Conservation (phyloP, 345 rosid species). For the Populus simonii region DNA sequence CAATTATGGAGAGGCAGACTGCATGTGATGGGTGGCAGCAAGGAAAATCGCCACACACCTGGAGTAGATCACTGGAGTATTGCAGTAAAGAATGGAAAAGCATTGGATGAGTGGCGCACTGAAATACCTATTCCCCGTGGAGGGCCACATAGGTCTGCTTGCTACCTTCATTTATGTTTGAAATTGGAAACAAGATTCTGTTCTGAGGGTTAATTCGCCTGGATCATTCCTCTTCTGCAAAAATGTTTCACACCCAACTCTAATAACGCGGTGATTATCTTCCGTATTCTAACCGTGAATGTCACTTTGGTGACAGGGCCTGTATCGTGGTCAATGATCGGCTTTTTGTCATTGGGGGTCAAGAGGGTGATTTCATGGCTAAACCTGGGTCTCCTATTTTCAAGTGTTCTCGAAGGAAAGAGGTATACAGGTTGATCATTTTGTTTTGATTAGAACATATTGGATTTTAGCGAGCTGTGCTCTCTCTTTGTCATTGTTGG, state of each 20-base stretch:
- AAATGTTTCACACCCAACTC: neutral
- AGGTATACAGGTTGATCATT: slow-evolving; percentile 35
- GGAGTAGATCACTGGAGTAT: slow-evolving; percentile 84
- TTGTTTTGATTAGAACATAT: neutral
- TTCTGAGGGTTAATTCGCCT: neutral
- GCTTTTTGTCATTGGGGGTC: slow-evolving; percentile 72
- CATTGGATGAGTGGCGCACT: slow-evolving; percentile 56
- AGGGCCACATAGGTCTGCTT: slow-evolving; percentile 79
- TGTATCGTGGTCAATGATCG: slow-evolving; percentile 49
- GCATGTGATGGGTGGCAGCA: slow-evolving; percentile 90
- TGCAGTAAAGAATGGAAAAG: slow-evolving; percentile 70
- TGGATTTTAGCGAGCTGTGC: neutral
- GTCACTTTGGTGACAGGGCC: slow-evolving; percentile 40
- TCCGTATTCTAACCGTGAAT: neutral
- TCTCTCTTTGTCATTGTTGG: neutral
- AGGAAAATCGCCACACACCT: slow-evolving; percentile 75
- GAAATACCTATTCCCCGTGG: slow-evolving; percentile 83
- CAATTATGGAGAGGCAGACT: slow-evolving; percentile 92
- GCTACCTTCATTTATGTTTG: neutral
- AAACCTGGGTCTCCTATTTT: slow-evolving; percentile 81
- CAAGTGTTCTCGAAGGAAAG: slow-evolving; percentile 80
- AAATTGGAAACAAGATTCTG: neutral
- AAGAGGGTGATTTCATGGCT: slow-evolving; percentile 90
- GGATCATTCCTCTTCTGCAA: neutral
- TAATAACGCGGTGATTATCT: neutral